Evolutionary conservation across 495 filamentous ascomycete species (phyloP).

Genomic region (Penicillium lagena): DNA sequence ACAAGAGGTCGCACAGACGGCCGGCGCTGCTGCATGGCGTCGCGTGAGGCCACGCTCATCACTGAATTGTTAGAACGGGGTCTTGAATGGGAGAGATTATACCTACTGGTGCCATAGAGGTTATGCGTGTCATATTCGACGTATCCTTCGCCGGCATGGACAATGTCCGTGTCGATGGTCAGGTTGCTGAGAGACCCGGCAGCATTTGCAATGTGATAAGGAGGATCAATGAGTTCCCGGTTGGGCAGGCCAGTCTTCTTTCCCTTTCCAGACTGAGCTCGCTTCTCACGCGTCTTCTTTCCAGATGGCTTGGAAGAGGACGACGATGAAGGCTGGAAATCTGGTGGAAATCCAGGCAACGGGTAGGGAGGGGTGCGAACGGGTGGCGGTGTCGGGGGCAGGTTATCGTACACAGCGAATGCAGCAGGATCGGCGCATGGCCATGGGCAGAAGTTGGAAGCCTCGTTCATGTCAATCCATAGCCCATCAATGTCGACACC

Average conservation of each 20-base stretch:
- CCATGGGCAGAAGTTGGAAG: conserved; percentile 64
- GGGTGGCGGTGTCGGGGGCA: conserved; percentile 60
- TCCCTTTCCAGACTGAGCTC: conserved; percentile 8
- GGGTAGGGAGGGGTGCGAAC: conserved; percentile 53
- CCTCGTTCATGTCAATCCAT: conserved; percentile 89
- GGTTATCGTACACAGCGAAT: conserved; percentile 44
- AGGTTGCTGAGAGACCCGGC: conserved; percentile 63
- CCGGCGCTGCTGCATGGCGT: conserved; percentile 64
- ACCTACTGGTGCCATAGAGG: conserved; percentile 67
- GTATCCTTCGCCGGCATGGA: conserved; percentile 61
- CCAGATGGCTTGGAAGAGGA: conserved; percentile 5
- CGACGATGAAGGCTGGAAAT: conserved; percentile 54
- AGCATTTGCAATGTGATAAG: conserved; percentile 70
- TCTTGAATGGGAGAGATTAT: neutral
- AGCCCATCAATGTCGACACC: conserved; percentile 81
- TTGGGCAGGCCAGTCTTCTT: conserved; percentile 49
- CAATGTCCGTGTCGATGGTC: conserved; percentile 68
- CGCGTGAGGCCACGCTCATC: conserved; percentile 66
- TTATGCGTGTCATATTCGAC: conserved; percentile 81
- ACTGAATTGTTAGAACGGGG: conserved; percentile 28
- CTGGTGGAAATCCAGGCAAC: conserved; percentile 64
- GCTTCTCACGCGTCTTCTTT: conserved; percentile 6
- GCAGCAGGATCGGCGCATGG: conserved; percentile 61
- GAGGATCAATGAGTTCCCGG: conserved; percentile 63
- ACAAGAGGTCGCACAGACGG: conserved; percentile 64